Conservation (phyloP, 768 basidiomycete species). For the Porphyrellus cyaneotinctus region DNA sequence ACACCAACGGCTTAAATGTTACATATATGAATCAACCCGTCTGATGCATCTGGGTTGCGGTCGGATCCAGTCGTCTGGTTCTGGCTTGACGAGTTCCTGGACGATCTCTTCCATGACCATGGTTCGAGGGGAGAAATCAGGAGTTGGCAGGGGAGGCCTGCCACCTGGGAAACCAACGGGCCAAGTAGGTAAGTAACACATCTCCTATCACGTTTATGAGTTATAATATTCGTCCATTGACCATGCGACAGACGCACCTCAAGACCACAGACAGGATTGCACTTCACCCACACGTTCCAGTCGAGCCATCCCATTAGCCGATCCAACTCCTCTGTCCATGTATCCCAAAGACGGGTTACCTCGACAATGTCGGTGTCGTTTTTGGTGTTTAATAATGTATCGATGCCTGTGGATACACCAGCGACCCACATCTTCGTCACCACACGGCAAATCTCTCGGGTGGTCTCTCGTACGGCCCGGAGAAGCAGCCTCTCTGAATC, state of each 20-base stretch:
- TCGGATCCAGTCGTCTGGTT: constrained; percentile 15
- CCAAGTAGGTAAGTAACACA: constrained; percentile 28
- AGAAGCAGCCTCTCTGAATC: constrained; percentile 29
- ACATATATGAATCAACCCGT: constrained; percentile 9
- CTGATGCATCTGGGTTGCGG: constrained; percentile 23
- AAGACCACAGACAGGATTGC: constrained; percentile 41
- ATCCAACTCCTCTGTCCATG: constrained; percentile 36
- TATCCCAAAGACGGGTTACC: constrained; percentile 8
- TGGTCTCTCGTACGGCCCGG: constrained; percentile 31
- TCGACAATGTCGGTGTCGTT: neutral
- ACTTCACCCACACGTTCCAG: constrained; percentile 50
- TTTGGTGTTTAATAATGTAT: constrained; percentile 3
- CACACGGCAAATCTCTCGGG: constrained; percentile 43
- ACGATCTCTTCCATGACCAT: neutral
- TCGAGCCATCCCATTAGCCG: constrained; percentile 48
- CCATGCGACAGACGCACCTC: constrained; percentile 35
- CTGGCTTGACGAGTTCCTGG: neutral
- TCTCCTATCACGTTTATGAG: constrained; percentile 13
- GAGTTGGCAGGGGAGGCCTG: neutral
- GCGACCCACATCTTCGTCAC: constrained; percentile 46
- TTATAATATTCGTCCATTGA: neutral
- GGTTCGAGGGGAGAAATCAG: neutral
- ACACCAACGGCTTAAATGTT: neutral
- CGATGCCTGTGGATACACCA: constrained; percentile 27
- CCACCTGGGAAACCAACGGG: constrained; percentile 7